phyloP scores from a whole-genome alignment of 1,284 basidiomycete species.

The Trichosporon inkin region DNA sequence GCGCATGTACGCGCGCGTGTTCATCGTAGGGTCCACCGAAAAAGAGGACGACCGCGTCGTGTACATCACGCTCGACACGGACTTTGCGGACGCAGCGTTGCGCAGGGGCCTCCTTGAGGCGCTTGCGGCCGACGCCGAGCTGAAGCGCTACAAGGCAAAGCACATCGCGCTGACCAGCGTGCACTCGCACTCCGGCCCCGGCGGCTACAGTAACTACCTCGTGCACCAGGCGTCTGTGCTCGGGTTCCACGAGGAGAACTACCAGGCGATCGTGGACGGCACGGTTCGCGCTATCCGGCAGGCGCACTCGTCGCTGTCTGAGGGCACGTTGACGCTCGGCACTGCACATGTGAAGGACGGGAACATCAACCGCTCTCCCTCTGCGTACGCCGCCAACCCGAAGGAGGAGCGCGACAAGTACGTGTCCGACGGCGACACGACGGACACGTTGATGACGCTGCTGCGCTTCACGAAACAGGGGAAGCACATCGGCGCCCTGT shows the following conservation, averaged over 20 bases:
- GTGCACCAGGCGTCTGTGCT: constrained; percentile 13
- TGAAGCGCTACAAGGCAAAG: background rate
- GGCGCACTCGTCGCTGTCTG: constrained; percentile 14
- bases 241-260: constrained; percentile 14
- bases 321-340: constrained; percentile 12
- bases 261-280: constrained; percentile 17
- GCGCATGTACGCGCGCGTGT: constrained; percentile 16
- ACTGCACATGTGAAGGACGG: constrained; percentile 15
- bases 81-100: constrained; percentile 14
- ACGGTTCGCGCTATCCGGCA: constrained; percentile 5
- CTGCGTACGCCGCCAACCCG: constrained; percentile 19
- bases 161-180: constrained; percentile 16
- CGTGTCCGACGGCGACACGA: background rate
- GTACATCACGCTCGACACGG: constrained; percentile 17
- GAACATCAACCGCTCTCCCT: constrained; percentile 19
- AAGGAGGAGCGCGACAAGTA: constrained; percentile 16
- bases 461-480: constrained; percentile 8
- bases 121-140: background rate
- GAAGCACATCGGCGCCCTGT: constrained; percentile 14
- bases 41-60: constrained; percentile 10
- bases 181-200: constrained; percentile 19
- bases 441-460: constrained; percentile 19
- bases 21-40: constrained; percentile 13
- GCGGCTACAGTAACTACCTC: constrained; percentile 21
- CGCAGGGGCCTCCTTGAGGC: constrained; percentile 17